A percentile compares a stretch with the other conserved stretches of the same genome.
These are phyloP conservation scores for Pneumocystis oryctolagi DNA, from an alignment of 1,139 yeast genomes.

Conservation along the genomic window DNA sequence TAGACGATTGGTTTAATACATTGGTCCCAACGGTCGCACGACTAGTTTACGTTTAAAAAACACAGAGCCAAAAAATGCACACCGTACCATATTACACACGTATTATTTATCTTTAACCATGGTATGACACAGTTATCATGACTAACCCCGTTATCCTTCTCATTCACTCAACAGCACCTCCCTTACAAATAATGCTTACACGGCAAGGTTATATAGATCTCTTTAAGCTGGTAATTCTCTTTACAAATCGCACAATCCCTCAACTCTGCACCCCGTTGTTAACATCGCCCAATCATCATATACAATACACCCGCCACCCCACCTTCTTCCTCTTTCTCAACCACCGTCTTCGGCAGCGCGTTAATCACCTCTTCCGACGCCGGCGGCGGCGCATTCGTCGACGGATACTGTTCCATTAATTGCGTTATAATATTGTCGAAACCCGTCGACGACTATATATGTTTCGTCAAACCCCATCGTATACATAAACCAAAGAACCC, in stretches of 20 bases:
- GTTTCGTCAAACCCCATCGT: too few species aligned
- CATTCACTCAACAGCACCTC: not conserved
- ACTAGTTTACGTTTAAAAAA: not conserved
- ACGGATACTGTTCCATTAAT: slow-evolving; percentile 15
- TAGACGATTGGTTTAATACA: not conserved
- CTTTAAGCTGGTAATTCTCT: slow-evolving; percentile 12
- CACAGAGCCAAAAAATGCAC: not conserved
- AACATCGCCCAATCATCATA: not conserved
- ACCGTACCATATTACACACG: slow-evolving; percentile 10
- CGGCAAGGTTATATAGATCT: slow-evolving; percentile 12
- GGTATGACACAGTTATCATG: slow-evolving; percentile 16
- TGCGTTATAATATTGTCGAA: slow-evolving; percentile 16
- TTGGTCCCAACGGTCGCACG: not conserved
- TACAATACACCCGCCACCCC: slow-evolving; percentile 6
- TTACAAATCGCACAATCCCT: slow-evolving; percentile 16
- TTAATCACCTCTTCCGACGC: slow-evolving; percentile 13
- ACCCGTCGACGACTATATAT: slow-evolving; percentile 7
- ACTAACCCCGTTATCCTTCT: not conserved
- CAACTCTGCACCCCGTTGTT: not conserved
- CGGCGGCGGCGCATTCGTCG: slow-evolving; percentile 13
- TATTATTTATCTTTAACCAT: slow-evolving; percentile 16
- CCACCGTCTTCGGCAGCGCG: slow-evolving; percentile 7
- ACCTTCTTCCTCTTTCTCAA: slow-evolving; percentile 11
- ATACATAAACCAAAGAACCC: too few species aligned
- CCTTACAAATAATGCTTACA: slow-evolving; percentile 15